Evolutionary conservation across 2,329 filamentous ascomycete genomes (phyloP), one percentile per base, ranked within the genome.

Genomic region (Arthrobotrys conoides): DNA sequence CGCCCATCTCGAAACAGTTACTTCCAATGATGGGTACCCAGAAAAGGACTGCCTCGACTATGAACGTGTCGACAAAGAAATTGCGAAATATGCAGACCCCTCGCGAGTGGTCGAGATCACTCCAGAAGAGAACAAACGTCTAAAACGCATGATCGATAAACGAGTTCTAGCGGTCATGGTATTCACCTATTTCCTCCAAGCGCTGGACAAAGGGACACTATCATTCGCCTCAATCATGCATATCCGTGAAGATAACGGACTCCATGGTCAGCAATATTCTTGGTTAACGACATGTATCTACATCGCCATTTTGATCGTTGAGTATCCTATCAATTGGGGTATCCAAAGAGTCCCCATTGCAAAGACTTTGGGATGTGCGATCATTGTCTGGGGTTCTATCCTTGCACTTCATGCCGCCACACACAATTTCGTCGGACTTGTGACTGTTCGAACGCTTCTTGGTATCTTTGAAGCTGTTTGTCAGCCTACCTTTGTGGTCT

Each of bases 221-320:
- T 89, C 87, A 0, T 91, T 87, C 81, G 84, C 89, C 8, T 88
- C 88, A 53, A 90, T 91, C 82, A 91, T 91, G 89, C 88, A 88
- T 30, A 86, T 91, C 61, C 84, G 85, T 9, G 79, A 84, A 4
- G 85, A 87, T 76, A 80, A 81, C 41, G 41, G 66, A 33, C 69
- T 83, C 3, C 46, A 72, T 5, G 80, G 77, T 0, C 81, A 82
- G 30, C 76, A 82, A 61, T 93, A 90, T 83, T 88, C 87, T 27
- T 93, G 91, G 91, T 85, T 93, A 65, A 91, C 90, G 0, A 92
- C 90, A 12, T 92, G 90, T 86, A 91, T 93, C 80, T 93, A 93
- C 85, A 90, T 93, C 78, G 90, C 89, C 65, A 89, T 92, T 20
- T 85, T 93, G 9, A 84, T 90, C 57, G 91, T 92, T 80, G 91